Base-by-base conservation (phyloP, 331 rosid species). In the Quercus lobata region DNA sequence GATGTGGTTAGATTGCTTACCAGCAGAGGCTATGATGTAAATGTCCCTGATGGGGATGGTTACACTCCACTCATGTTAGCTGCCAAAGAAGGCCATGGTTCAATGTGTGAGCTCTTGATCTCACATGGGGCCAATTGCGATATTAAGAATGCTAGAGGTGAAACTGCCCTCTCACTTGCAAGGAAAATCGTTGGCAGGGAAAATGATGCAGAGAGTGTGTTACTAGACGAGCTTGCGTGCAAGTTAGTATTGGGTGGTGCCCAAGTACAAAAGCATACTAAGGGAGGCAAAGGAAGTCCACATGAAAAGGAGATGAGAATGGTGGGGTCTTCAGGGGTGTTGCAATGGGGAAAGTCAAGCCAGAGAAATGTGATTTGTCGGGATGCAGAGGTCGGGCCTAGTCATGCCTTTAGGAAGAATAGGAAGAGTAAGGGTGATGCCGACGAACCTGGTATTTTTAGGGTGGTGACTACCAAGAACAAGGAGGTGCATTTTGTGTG, bases 61-160 rank as follows among this genome's bases (percentile, higher is more conserved):
- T 85, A 85, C 77, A 95, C 97, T 55, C 97, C 98, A 1, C 96
- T 95, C 79, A 92, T 95, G 97, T 66, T 91, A 76, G 98, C 98
- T 27, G 97, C 98, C 54, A 91, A 93, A 81, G 97, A 90, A 88
- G 93, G 97, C 78, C 89, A 91, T 74, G 92, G 89, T 11, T 69
- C 89, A 55, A 82, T 87, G 74, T 95, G 98, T 56, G 79, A 84
- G 73, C 85, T 87, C 78, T 87, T 95, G 85, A 84, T 95, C 60
- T 91, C 91, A 57, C 76, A 49, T 5, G 96, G 98, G 8, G 95
- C 98, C 61, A 61, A 80, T 52, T 80, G 85, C 17, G 87, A 85
- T 58, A 78, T 75, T 8, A 86, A 81, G 79, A 94, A 81, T 80
- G 73, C 88, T 4, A 84, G 85, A 76, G 98, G 97, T 2, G 94